A percentile compares a stretch with the other conserved stretches of the same genome.
Conservation (phyloP, 2,329 filamentous ascomycete genomes). For the Cladophialophora psammophila region DNA sequence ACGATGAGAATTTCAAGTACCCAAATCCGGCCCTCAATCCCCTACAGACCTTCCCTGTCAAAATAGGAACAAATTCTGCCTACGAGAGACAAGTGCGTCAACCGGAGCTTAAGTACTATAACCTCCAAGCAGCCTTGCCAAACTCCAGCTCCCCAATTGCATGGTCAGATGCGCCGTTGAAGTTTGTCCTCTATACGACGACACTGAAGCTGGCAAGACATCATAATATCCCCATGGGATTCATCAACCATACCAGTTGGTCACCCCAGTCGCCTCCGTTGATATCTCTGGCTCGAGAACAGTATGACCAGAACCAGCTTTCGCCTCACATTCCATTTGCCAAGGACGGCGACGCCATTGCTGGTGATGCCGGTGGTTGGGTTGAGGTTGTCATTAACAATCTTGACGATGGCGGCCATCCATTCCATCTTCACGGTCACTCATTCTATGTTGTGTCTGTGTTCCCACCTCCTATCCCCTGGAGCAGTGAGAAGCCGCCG, state of each 20-base stretch:
- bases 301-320: conserved; percentile 56
- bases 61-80: conserved; percentile 14
- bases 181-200: conserved; percentile 54
- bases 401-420: conserved; percentile 50
- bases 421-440: conserved; percentile 62
- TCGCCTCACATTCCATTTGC: conserved; percentile 25
- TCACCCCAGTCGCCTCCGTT: conserved; percentile 47
- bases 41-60: conserved; percentile 49
- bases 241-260: conserved; percentile 59
- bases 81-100: not conserved
- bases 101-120: conserved; percentile 33
- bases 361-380: conserved; percentile 45
- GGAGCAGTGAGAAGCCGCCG: conserved; percentile 37
- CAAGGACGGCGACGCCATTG: not conserved
- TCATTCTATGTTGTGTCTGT: conserved; percentile 56
- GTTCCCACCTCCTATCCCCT: conserved; percentile 18
- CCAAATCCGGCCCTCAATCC: conserved; percentile 53
- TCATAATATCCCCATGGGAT: conserved; percentile 54
- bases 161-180: conserved; percentile 44
- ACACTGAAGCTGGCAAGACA: conserved; percentile 54
- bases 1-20: conserved; percentile 49
- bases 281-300: conserved; percentile 44
- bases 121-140: conserved; percentile 42
- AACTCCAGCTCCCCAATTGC: conserved; percentile 43
- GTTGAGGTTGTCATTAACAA: conserved; percentile 51